These are phyloP conservation scores for Phaseolus coccineus DNA, from an alignment of 331 rosid genomes.

Conservation along the genomic window DNA sequence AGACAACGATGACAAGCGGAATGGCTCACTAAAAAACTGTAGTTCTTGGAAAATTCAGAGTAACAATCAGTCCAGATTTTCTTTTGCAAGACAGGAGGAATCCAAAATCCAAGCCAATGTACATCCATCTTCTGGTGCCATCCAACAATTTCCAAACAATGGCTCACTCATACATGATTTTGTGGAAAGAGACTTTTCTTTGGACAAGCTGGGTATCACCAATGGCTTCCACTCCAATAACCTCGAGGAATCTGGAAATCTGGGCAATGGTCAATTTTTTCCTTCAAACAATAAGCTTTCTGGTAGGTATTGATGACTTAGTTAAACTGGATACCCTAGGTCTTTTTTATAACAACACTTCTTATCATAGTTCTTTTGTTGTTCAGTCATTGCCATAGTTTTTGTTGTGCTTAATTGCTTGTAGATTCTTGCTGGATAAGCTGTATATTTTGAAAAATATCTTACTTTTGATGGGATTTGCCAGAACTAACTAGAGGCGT, in stretches of 20 bases:
- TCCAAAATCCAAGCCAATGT: slow-evolving; percentile 55
- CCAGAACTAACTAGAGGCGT: not conserved
- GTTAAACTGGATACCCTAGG: not conserved
- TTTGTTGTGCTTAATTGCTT: not conserved
- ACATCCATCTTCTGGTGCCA: slow-evolving; percentile 55
- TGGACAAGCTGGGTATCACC: slow-evolving; percentile 58
- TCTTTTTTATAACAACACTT: not conserved
- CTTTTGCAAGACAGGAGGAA: slow-evolving; percentile 92
- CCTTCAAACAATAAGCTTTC: slow-evolving; percentile 64
- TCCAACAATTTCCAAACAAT: slow-evolving; percentile 55
- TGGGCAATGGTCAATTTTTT: slow-evolving; percentile 47
- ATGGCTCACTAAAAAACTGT: slow-evolving; percentile 53
- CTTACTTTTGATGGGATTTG: not conserved
- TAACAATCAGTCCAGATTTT: slow-evolving; percentile 84
- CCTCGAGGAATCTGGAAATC: slow-evolving; percentile 63
- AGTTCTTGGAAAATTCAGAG: slow-evolving; percentile 76
- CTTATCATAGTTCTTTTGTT: not conserved
- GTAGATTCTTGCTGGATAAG: not conserved
- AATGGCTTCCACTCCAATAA: slow-evolving; percentile 60
- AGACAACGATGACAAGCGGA: slow-evolving; percentile 61
- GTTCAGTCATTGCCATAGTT: not conserved
- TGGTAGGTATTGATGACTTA: slow-evolving; percentile 60
- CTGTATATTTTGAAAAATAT: not conserved
- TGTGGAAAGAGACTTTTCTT: slow-evolving; percentile 57
- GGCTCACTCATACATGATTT: slow-evolving; percentile 58